A percentile compares a stretch with the other conserved stretches of the same genome.
phyloP scores from a whole-genome alignment of 192 early-diverging fungal genomes.

The Coemansia sp. region DNA sequence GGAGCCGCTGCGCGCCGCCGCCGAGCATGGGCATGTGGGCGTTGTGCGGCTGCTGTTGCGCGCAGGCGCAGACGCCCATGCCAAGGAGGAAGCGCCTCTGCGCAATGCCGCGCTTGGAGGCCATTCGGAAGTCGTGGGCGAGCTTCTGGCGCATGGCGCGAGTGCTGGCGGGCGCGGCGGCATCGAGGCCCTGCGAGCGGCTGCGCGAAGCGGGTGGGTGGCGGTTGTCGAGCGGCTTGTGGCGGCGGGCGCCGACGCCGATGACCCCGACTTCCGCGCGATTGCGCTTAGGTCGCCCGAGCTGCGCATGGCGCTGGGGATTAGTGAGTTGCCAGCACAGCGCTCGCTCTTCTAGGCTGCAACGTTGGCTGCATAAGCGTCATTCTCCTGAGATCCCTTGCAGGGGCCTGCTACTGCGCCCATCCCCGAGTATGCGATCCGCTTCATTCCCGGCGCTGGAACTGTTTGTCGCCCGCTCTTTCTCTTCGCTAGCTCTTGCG shows the following conservation, averaged over 20 bases:
- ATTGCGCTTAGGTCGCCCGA: constrained; percentile 30
- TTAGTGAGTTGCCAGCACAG: background rate
- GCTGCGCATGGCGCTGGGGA: constrained; percentile 21
- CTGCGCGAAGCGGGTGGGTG: constrained; percentile 45
- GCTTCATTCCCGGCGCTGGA: too few species aligned
- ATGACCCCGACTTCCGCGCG: constrained; percentile 31
- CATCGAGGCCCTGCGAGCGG: constrained; percentile 33
- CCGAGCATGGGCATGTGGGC: constrained; percentile 27
- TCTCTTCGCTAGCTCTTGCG: too few species aligned
- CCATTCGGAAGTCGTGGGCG: constrained; percentile 18
- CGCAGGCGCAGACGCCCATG: constrained; percentile 31
- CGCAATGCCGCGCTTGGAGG: constrained; percentile 35
- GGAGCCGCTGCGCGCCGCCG: constrained; percentile 39
- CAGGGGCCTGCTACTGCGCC: background rate
- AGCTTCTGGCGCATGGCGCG: constrained; percentile 31
- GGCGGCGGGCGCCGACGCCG: constrained; percentile 35
- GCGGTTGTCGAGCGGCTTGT: constrained; percentile 40
- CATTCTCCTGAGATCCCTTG: constrained; percentile 1
- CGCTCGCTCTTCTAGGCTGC: background rate
- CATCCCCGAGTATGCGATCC: too few species aligned
- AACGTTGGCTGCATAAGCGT: background rate
- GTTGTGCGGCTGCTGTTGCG: constrained; percentile 27
- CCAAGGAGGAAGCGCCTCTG: constrained; percentile 16
- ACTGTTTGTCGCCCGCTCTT: too few species aligned
- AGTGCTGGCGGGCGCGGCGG: constrained; percentile 21